phyloP scores from a whole-genome alignment of 305 asterid genomes.

The Andrographis paniculata region DNA sequence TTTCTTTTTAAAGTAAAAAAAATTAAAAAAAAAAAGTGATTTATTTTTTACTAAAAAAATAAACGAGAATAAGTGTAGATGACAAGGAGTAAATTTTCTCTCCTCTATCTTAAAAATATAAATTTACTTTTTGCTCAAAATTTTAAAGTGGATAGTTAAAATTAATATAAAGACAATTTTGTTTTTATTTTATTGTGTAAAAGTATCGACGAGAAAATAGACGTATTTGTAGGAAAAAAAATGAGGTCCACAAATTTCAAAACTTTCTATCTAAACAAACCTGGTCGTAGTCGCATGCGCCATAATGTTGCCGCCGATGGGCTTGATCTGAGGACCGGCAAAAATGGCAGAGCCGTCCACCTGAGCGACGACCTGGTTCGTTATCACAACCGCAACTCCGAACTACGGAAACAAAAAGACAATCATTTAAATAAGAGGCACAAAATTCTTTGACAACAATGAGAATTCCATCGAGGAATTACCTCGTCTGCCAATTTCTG shows the following conservation, averaged over 20 bases:
- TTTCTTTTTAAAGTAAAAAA: too few relatives aligned
- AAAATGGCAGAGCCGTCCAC: slow-evolving; percentile 89
- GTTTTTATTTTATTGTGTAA: too few relatives aligned
- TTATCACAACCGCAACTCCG: slow-evolving; percentile 86
- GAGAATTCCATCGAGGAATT: background rate
- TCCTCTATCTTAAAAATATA: too few relatives aligned
- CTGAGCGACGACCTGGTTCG: slow-evolving; percentile 98
- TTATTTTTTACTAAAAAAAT: too few relatives aligned
- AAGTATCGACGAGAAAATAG: background rate
- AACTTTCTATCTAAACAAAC: too few relatives aligned
- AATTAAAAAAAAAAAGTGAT: too few relatives aligned
- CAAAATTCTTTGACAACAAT: background rate
- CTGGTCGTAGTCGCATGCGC: slow-evolving; percentile 94
- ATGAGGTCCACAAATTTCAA: background rate
- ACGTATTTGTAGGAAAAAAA: background rate
- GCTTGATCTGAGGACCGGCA: slow-evolving; percentile 87
- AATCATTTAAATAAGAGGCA: background rate
- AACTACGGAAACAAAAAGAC: slow-evolving; percentile 35
- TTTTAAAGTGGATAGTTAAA: too few relatives aligned
- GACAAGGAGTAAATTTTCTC: too few relatives aligned
- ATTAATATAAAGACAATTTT: too few relatives aligned
- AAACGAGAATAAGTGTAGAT: too few relatives aligned
- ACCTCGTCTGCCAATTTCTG: slow-evolving; percentile 98
- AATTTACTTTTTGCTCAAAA: too few relatives aligned
- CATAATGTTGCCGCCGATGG: slow-evolving; percentile 95